phyloP scores from a whole-genome alignment of 1,139 yeast genomes.

The Blastobotrys arbuscula region DNA sequence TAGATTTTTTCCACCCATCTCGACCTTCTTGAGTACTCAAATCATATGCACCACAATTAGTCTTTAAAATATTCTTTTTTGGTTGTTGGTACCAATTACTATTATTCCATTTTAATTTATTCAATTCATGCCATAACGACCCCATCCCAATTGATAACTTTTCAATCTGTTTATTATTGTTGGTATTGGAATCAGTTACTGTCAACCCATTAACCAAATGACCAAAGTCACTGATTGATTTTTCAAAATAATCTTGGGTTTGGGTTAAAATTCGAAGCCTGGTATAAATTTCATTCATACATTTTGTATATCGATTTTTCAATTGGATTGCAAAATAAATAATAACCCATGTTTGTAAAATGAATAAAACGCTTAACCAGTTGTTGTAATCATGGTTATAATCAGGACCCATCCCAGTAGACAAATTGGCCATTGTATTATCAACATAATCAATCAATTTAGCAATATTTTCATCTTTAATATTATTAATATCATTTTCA shows the following conservation, averaged over 20 bases:
- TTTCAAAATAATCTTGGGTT: slow-evolving; percentile 10
- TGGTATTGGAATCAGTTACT: not conserved
- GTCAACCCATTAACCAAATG: not conserved
- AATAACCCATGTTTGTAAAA: slow-evolving; percentile 6
- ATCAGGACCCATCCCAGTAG: not conserved
- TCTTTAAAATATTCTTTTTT: slow-evolving; percentile 35
- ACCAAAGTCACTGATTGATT: slow-evolving; percentile 7
- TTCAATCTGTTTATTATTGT: slow-evolving; percentile 1
- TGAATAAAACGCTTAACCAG: not conserved
- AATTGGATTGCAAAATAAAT: slow-evolving; percentile 6
- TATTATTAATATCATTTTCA: not conserved
- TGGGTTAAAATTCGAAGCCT: slow-evolving; percentile 3
- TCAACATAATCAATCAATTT: not conserved
- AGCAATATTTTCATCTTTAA: not conserved
- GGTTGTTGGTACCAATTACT: not conserved
- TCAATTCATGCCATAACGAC: slow-evolving; percentile 14
- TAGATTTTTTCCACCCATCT: slow-evolving; percentile 23
- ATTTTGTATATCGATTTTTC: not conserved
- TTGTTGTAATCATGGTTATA: not conserved
- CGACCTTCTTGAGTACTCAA: slow-evolving; percentile 27
- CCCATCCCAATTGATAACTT: slow-evolving; percentile 9
- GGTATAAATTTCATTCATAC: slow-evolving; percentile 4
- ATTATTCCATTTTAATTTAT: slow-evolving; percentile 5
- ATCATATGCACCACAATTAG: slow-evolving; percentile 31
- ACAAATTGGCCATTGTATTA: not conserved